Conservation (phyloP, 2,329 filamentous ascomycete species). For the Keithomyces neogunnii region DNA sequence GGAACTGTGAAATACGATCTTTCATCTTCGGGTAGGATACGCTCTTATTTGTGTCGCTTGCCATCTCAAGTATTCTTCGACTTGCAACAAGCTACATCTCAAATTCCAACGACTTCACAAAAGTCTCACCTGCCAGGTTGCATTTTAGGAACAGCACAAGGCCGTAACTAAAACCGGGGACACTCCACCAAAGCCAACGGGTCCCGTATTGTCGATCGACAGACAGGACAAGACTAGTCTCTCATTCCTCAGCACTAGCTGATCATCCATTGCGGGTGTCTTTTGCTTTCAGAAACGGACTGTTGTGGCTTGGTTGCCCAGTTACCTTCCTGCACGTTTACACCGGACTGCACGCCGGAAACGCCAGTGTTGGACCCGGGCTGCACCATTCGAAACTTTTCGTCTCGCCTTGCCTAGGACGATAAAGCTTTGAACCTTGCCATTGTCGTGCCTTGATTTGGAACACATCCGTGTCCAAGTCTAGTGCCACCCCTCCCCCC, state of each 20-base stretch:
- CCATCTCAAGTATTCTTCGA: too few relatives aligned
- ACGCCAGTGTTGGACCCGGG: slow-evolving; percentile 1
- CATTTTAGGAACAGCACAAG: too few relatives aligned
- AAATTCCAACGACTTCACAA: too few relatives aligned
- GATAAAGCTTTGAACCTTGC: background rate
- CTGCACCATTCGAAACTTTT: background rate
- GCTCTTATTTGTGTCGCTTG: too few relatives aligned
- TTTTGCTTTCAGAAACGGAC: background rate
- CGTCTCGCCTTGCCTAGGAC: background rate
- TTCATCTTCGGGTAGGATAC: too few relatives aligned
- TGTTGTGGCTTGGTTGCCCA: slow-evolving; percentile 1
- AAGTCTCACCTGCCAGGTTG: too few relatives aligned
- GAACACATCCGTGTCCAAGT: background rate
- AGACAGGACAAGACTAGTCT: too few relatives aligned
- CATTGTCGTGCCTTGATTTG: slow-evolving; percentile 3
- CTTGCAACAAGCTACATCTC: too few relatives aligned
- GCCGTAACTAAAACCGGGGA: background rate
- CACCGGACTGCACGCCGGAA: background rate
- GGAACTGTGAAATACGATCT: too few relatives aligned
- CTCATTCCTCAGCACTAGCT: background rate
- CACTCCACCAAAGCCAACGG: background rate
- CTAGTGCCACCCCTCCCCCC: slow-evolving; percentile 1
- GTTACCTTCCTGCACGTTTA: background rate
- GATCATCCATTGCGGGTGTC: background rate
- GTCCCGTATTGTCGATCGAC: too few relatives aligned